Base-by-base conservation (phyloP, 257 asterid species). In the Craterostigma plantagineum region DNA sequence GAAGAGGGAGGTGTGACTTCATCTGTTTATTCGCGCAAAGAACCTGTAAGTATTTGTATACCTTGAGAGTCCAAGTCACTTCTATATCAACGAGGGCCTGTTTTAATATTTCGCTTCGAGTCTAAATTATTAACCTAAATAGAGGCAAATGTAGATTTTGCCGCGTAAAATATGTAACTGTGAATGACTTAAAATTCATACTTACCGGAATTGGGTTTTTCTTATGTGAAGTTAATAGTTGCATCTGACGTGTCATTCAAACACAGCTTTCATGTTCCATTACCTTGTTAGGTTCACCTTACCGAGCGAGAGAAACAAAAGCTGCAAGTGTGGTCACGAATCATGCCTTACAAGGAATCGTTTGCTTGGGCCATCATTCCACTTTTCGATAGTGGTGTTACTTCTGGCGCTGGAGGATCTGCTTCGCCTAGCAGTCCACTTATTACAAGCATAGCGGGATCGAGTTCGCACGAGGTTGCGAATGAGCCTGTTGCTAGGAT, bases 1-100 rank as follows among this genome's bases (percentile, higher is more conserved):
- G 99, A 90, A 65, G 99, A 90, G 70, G 93, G 93, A 35, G 98
- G 99, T 62, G 99, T 83, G 62, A 79, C 95, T 43, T 69, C 95
- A 52, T 77, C 95, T 56, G 95, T 79, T 53, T 90, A 90, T 73
- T 90, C 95, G 39, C 93, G 92, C 53, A 90, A 90, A 76, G 99
- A 90, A 64, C 95, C 99, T 35, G 99, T 90, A 75, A 83, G 94
- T n/a, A 53, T 38, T 33, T n/a, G n/a, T n/a, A n/a, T n/a, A n/a
- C n/a, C 33, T 15, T 9, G 11, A 9, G 16, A 2, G 4, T 23
- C 2, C 30, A 23, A 2, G 30, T 23, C 2, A 23, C 30, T 23
- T 23, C n/a, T n/a, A n/a, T n/a, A n/a, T n/a, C n/a, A n/a, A n/a
- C n/a, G n/a, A n/a, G n/a, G n/a, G n/a, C n/a, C n/a, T n/a, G n/a